Evolutionary conservation across 305 asterid species (phyloP).

Genomic region (Fraxinus ornus): DNA sequence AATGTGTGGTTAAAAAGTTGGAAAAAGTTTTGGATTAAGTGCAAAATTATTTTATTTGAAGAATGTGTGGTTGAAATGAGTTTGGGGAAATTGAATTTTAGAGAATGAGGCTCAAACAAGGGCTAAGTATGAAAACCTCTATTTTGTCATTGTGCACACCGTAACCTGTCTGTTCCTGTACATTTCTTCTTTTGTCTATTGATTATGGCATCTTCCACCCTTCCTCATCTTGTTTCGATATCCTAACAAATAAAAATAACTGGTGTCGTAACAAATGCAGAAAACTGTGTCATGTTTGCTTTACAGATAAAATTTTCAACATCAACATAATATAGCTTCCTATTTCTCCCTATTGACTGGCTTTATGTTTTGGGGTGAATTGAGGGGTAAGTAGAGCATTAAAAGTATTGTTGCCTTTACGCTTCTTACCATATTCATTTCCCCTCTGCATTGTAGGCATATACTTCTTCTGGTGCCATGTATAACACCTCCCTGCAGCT

Average conservation of each 20-base stretch:
- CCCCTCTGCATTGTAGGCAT: constrained; percentile 59
- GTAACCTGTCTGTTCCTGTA: neutral
- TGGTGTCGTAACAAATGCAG: neutral
- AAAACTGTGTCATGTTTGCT: neutral
- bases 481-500: constrained; percentile 50
- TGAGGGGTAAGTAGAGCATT: neutral
- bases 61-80: neutral
- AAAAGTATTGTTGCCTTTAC: constrained; percentile 21
- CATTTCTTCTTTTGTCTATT: neutral
- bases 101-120: neutral
- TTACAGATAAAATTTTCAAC: neutral
- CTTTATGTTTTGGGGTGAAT: constrained; percentile 11
- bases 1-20: neutral
- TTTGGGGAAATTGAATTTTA: neutral
- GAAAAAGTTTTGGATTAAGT: neutral
- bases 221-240: neutral
- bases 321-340: neutral
- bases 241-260: neutral
- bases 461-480: constrained; percentile 83
- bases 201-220: neutral
- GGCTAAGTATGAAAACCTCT: neutral
- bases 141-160: neutral
- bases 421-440: constrained; percentile 19
- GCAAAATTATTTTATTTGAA: neutral
- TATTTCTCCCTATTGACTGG: constrained; percentile 4